Conservation (phyloP, 768 basidiomycete genomes). For the Trametes elegans region DNA sequence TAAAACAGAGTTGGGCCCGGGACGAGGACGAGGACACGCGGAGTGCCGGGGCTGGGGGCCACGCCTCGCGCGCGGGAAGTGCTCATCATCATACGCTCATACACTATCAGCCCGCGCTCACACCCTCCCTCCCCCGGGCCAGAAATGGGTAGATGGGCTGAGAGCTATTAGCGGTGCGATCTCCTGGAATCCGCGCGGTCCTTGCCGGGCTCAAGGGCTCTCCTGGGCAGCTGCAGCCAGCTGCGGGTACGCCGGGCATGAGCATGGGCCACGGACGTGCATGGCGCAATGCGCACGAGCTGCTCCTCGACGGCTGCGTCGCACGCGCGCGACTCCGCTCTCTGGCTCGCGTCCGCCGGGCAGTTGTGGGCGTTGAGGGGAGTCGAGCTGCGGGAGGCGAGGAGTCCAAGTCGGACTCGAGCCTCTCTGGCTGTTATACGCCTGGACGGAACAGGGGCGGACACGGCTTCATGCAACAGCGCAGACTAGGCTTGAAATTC, state of each 20-base stretch:
- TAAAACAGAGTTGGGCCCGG: constrained; percentile 14
- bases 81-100: no score
- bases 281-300: not conserved
- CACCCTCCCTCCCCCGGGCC: no score
- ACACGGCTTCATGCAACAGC: not conserved
- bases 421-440: no score
- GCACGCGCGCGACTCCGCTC: no score
- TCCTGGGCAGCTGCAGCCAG: not conserved
- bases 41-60: not conserved
- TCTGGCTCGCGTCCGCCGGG: not conserved
- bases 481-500: no score
- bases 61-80: not conserved
- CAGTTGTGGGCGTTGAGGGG: not conserved
- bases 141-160: no score
- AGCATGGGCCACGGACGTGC: not conserved
- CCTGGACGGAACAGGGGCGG: not conserved
- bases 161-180: no score
- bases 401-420: not conserved
- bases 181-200: no score
- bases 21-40: not conserved
- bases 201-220: no score
- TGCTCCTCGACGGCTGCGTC: no score
- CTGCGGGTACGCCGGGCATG: not conserved
- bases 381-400: not conserved
- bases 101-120: no score